Evolutionary conservation across 2,329 filamentous ascomycete species (phyloP), one percentile per base, ranked within the genome.

Genomic region (Bimuria novae-zelandiae): DNA sequence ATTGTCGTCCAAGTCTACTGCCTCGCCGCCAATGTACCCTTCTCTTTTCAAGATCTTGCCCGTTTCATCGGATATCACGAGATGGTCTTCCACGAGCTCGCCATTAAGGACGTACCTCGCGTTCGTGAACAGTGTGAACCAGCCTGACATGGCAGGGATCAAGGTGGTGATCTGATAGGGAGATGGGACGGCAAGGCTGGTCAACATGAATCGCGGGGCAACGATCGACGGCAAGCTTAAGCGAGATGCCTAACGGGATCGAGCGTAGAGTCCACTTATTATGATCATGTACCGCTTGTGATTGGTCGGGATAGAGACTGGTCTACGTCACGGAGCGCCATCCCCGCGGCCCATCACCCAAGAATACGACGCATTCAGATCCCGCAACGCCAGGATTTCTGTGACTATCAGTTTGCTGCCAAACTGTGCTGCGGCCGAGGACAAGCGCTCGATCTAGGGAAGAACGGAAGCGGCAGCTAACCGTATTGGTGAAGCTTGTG

Each of bases 121-220:
- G 56, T 80, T 80, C 19, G 73, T 75, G 61, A 80, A 79, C 46
- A 74, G 70, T 14, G 75, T 79, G 60, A 77, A 77, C 65, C 72
- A 76, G 64, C 74, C 73, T 21, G 72, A 70, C 73, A 75, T 75
- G 52, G 37, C 49, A 7, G 33, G 39, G 47, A 55, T 42, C 16
- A 43, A 16, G 33, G 41, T 16, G 11, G 46, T 14, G 16, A 43
- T 25, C 39, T 21, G 27, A 35, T 30, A 33, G 12, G n/a, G 1
- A 23, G 43, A 22, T 22, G 43, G 22, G 32, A 36, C 32, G 43
- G 37, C 21, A 45, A 33, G 29, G 22, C 16, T 14, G 14, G 44
- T 27, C 16, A 36, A 14, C 29, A 21, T 47, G 44, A 47, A 35
- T 47, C 44, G 44, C 14, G 32, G 22, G 32, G 32, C 32, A 22